These are phyloP conservation scores for Penicillium sp. DNA, from an alignment of 2,329 filamentous ascomycete species.

Conservation along the genomic window DNA sequence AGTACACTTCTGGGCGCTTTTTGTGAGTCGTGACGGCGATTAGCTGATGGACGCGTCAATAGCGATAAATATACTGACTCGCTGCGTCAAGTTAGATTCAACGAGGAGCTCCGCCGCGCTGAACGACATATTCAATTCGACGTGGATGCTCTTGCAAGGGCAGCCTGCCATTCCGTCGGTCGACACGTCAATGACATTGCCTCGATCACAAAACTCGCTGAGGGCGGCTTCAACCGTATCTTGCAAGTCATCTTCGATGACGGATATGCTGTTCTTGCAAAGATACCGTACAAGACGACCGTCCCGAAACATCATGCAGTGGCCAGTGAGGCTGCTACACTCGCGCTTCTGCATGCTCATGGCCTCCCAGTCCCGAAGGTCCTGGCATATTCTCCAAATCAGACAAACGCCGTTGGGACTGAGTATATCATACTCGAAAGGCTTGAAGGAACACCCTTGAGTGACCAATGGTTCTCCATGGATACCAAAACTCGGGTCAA, in stretches of 20 bases:
- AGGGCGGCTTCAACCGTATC: conserved; percentile 40
- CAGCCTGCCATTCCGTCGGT: conserved; percentile 6
- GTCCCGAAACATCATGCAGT: conserved; percentile 30
- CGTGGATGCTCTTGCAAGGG: conserved; percentile 8
- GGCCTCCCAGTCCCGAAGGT: conserved; percentile 39
- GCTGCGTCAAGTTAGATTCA: conserved; percentile 6
- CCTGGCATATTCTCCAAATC: conserved; percentile 33
- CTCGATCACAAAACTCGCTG: conserved; percentile 31
- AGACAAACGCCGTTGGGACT: conserved; percentile 35
- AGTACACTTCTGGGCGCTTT: conserved; percentile 8
- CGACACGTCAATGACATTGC: conserved; percentile 2
- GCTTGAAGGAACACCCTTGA: conserved; percentile 31
- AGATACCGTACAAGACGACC: conserved; percentile 34
- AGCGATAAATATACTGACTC: neutral
- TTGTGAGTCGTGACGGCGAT: conserved; percentile 2
- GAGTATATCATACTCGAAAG: conserved; percentile 42
- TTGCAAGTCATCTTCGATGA: conserved; percentile 34
- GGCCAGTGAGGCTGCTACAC: conserved; percentile 41
- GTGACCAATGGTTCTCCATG: conserved; percentile 32
- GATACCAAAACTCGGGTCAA: conserved; percentile 22
- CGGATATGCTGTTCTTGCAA: conserved; percentile 30
- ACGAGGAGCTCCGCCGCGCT: conserved; percentile 11
- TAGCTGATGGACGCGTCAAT: neutral
- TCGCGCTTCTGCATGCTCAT: conserved; percentile 32
- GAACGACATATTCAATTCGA: conserved; percentile 10